Conservation (phyloP, 2,329 filamentous ascomycete species). For the Sphaceloma murrayae region DNA sequence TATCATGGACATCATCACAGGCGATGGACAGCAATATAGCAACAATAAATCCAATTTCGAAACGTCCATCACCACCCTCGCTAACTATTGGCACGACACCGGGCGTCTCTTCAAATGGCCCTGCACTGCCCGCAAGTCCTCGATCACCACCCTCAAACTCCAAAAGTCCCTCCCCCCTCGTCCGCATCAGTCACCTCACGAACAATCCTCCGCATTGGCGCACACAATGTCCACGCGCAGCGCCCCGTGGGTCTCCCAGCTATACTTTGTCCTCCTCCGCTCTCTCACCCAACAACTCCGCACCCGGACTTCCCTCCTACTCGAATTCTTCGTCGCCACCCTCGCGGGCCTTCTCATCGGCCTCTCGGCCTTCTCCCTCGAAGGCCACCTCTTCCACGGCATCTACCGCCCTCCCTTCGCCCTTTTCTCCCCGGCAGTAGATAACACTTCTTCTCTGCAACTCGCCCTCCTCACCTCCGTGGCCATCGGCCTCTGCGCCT, state of each 20-base stretch:
- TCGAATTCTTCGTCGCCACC: constrained; percentile 45
- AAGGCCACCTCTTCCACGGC: constrained; percentile 46
- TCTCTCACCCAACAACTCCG: constrained; percentile 51
- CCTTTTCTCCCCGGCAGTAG: constrained; percentile 43
- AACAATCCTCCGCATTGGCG: constrained; percentile 36
- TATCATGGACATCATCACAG: constrained; percentile 53
- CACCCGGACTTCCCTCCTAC: constrained; percentile 41
- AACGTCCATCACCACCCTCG: background rate
- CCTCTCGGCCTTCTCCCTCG: constrained; percentile 41
- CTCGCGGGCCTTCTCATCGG: constrained; percentile 48
- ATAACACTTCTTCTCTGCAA: constrained; percentile 44
- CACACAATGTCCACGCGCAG: constrained; percentile 43
- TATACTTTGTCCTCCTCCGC: constrained; percentile 44
- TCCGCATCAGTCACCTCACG: constrained; percentile 27
- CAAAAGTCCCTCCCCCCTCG: constrained; percentile 21
- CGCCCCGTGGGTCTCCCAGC: constrained; percentile 41
- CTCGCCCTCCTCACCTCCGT: constrained; percentile 46
- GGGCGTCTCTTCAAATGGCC: constrained; percentile 17
- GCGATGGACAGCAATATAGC: constrained; percentile 45
- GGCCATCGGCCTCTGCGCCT: constrained; percentile 47
- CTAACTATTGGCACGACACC: constrained; percentile 34
- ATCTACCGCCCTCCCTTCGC: constrained; percentile 44
- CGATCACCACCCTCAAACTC: constrained; percentile 19
- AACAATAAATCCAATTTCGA: constrained; percentile 10
- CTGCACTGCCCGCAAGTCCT: background rate